Evolutionary conservation across 176 grass and related monocot species (phyloP).

Genomic region (Pharus latifolius): DNA sequence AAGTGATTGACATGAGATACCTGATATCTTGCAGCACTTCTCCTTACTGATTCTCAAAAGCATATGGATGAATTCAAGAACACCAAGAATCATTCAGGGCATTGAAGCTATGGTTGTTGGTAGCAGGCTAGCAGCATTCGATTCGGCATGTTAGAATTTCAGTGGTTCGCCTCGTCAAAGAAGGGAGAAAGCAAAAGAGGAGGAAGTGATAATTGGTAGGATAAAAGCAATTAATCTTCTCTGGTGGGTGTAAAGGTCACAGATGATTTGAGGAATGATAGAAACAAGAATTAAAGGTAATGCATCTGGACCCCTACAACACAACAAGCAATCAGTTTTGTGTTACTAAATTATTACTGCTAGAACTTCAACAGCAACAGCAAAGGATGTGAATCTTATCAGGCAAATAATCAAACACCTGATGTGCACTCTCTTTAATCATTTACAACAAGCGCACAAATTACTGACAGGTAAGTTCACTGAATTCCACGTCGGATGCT

Average conservation of each 20-base stretch:
- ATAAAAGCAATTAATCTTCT: not conserved
- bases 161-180: too few species aligned
- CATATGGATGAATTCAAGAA: not conserved
- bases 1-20: not conserved
- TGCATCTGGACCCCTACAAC: not conserved
- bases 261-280: not conserved
- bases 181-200: not conserved
- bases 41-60: not conserved
- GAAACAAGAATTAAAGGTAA: not conserved
- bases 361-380: not conserved
- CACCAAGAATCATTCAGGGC: not conserved
- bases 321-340: not conserved
- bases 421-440: not conserved
- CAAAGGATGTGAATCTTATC: not conserved
- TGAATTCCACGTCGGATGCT: too few species aligned
- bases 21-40: not conserved
- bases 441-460: too few species aligned
- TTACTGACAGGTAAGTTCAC: too few species aligned
- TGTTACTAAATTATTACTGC: not conserved
- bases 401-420: constrained; percentile 7
- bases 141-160: not conserved
- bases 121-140: not conserved
- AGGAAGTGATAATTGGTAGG: not conserved
- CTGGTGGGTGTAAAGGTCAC: not conserved
- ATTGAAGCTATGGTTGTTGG: not conserved